Percentiles rank a stretch among this genome's conserved stretches.
Evolutionary conservation across 2,329 filamentous ascomycete genomes (phyloP).

Genomic region (Ophiostoma perfectum): DNA sequence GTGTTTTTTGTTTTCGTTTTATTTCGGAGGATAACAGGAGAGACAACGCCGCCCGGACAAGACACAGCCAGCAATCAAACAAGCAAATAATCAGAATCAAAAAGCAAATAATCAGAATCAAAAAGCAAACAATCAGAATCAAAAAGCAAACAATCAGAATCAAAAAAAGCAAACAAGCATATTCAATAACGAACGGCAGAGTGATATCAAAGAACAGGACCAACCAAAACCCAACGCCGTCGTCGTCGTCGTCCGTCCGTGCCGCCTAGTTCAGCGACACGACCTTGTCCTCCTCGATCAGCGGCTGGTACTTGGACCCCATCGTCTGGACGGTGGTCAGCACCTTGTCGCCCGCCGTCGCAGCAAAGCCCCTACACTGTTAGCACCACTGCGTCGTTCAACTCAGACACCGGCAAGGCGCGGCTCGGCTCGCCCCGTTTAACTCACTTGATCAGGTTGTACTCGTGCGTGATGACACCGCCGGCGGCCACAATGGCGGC

Average conservation of each 20-base stretch:
- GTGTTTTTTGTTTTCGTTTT: no score
- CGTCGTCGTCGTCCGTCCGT: background rate
- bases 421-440: no score
- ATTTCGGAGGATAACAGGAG: background rate
- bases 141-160: no score
- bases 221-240: background rate
- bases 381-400: conserved; percentile 25
- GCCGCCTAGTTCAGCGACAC: conserved; percentile 44
- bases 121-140: background rate
- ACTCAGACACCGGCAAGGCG: no score
- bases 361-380: conserved; percentile 65
- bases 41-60: background rate
- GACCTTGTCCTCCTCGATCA: conserved; percentile 72
- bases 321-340: conserved; percentile 62
- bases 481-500: conserved; percentile 63
- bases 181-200: background rate
- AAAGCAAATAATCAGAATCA: background rate
- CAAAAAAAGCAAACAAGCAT: background rate
- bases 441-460: conserved; percentile 60
- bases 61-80: background rate
- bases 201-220: background rate
- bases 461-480: conserved; percentile 74
- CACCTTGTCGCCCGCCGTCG: conserved; percentile 62
- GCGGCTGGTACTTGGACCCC: conserved; percentile 54
- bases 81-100: background rate